Conservation (phyloP, 495 filamentous ascomycete species). For the Aspergillus baeticus region DNA sequence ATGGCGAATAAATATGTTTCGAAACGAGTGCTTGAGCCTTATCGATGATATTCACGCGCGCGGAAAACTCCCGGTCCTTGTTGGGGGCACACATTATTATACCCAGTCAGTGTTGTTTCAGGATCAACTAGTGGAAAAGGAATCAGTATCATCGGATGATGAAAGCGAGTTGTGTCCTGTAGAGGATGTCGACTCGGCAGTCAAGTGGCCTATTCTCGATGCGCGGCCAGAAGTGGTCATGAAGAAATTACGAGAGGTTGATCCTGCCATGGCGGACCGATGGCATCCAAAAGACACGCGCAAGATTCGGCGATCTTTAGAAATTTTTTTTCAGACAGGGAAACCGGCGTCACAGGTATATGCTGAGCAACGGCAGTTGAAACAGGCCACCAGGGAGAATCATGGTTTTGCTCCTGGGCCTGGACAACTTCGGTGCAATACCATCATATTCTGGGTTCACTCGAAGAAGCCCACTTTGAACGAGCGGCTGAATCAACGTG, state of each 20-base stretch:
- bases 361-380: slow-evolving; percentile 58
- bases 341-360: slow-evolving; percentile 85
- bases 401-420: slow-evolving; percentile 10
- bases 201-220: slow-evolving; percentile 69
- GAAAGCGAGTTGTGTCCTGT: slow-evolving; percentile 9
- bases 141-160: slow-evolving; percentile 17
- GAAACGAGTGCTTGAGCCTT: slow-evolving; percentile 60
- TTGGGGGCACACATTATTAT: slow-evolving; percentile 96
- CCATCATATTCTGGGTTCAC: slow-evolving; percentile 87
- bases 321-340: slow-evolving; percentile 82
- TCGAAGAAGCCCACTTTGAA: slow-evolving; percentile 64
- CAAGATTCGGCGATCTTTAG: slow-evolving; percentile 85
- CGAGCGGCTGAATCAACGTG: slow-evolving; percentile 68
- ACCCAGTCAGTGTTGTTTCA: slow-evolving; percentile 82
- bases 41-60: slow-evolving; percentile 76
- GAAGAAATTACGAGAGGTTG: slow-evolving; percentile 69
- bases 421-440: slow-evolving; percentile 49
- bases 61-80: slow-evolving; percentile 81
- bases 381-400: slow-evolving; percentile 21
- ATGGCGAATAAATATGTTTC: slow-evolving; percentile 80
- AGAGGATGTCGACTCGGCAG: slow-evolving; percentile 10
- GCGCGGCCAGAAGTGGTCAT: slow-evolving; percentile 68
- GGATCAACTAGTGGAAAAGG: slow-evolving; percentile 54
- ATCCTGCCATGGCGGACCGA: slow-evolving; percentile 82
- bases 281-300: slow-evolving; percentile 94